Conservation (phyloP, 805 yeast genomes). For the Kurtzmaniella fragi region DNA sequence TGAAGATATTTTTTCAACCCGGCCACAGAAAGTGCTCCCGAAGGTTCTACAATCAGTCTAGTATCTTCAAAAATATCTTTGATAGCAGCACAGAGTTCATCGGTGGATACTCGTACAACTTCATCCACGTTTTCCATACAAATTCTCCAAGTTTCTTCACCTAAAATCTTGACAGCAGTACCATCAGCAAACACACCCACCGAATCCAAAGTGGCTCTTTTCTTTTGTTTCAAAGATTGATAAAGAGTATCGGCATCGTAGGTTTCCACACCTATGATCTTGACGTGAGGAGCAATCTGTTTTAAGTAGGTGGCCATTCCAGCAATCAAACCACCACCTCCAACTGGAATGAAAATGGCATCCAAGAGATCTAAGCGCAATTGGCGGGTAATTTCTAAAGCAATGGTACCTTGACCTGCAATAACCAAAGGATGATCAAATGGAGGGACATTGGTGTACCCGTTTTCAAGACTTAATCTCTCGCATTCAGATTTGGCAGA, state of each 20-base stretch:
- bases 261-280: constrained; percentile 93
- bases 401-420: constrained; percentile 99
- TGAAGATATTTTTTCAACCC: constrained; percentile 82
- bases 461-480: constrained; percentile 61
- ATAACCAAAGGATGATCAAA: constrained; percentile 96
- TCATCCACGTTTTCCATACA: constrained; percentile 82
- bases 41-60: constrained; percentile 89
- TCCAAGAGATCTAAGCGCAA: constrained; percentile 66
- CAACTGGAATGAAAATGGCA: constrained; percentile 90
- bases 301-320: constrained; percentile 89
- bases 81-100: constrained; percentile 93
- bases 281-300: constrained; percentile 96
- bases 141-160: constrained; percentile 87
- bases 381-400: constrained; percentile 88
- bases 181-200: constrained; percentile 99
- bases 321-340: constrained; percentile 95
- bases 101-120: constrained; percentile 78
- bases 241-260: constrained; percentile 91
- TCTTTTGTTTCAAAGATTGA: constrained; percentile 55
- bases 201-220: constrained; percentile 52
- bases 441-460: constrained; percentile 91
- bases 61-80: constrained; percentile 97
- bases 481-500: constrained; percentile 90
- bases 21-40: constrained; percentile 96
- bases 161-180: constrained; percentile 87